These are phyloP conservation scores for Trichoderma gamsii DNA, from an alignment of 495 filamentous ascomycete species.

Conservation along the genomic window DNA sequence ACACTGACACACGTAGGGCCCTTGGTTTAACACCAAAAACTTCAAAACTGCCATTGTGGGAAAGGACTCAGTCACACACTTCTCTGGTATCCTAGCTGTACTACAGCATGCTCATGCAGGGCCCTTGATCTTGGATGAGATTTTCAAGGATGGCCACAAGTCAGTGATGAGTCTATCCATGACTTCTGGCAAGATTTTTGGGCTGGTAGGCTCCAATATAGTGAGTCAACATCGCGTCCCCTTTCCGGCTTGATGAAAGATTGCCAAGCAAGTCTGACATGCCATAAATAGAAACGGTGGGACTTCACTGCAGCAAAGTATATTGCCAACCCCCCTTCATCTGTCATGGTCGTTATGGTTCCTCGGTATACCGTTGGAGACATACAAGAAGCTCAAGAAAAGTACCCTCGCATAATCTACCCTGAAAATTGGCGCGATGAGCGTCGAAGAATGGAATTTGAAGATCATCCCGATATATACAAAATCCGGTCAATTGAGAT, in stretches of 20 bases:
- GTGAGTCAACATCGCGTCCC: not conserved
- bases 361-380: not conserved
- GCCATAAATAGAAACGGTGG: not conserved
- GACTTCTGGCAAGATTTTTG: not conserved
- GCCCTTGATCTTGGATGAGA: not conserved
- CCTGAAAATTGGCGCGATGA: not conserved
- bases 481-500: not conserved
- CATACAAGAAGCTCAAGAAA: not conserved
- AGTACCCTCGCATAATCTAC: not conserved
- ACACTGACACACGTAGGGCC: not conserved
- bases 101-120: not conserved
- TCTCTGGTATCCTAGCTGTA: not conserved
- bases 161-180: not conserved
- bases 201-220: not conserved
- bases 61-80: too few species aligned
- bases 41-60: not conserved
- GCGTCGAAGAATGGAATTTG: not conserved
- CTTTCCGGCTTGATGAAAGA: not conserved
- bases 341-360: not conserved
- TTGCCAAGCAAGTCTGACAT: not conserved
- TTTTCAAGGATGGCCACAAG: not conserved
- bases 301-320: not conserved
- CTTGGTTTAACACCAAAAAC: not conserved
- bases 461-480: not conserved
- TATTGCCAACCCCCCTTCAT: not conserved